Percentiles rank a stretch among this genome's conserved stretches.
Conservation (phyloP, 2,329 filamentous ascomycete genomes). For the Diaporthe amygdali region DNA sequence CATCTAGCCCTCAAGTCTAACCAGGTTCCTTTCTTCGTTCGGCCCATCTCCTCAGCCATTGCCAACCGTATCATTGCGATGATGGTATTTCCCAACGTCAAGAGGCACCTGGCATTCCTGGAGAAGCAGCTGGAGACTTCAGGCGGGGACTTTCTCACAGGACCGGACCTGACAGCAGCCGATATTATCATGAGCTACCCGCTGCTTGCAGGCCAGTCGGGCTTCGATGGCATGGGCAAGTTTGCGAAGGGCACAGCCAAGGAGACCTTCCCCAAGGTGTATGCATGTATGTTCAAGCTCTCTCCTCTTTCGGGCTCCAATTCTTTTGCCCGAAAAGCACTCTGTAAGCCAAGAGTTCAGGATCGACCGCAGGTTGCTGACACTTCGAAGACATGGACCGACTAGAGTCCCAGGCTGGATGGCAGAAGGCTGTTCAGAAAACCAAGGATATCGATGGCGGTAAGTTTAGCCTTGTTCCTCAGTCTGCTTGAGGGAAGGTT, state of each 20-base stretch:
- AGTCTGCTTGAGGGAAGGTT: slow-evolving; percentile 1
- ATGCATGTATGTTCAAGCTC: slow-evolving; percentile 45
- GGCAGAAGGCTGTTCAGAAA: slow-evolving; percentile 52
- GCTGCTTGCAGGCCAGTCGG: slow-evolving; percentile 48
- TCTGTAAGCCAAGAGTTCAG: not conserved
- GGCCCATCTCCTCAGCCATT: slow-evolving; percentile 54
- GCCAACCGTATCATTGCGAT: slow-evolving; percentile 47
- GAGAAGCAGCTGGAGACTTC: slow-evolving; percentile 54
- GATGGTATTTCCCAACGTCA: slow-evolving; percentile 54
- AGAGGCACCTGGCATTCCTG: slow-evolving; percentile 53
- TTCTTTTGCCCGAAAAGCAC: not conserved
- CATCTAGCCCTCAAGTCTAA: slow-evolving; percentile 48
- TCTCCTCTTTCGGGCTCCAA: not conserved
- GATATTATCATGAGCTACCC: slow-evolving; percentile 61
- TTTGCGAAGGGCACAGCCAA: slow-evolving; percentile 38
- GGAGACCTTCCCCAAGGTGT: slow-evolving; percentile 46
- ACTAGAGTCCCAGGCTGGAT: slow-evolving; percentile 53
- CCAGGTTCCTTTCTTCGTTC: slow-evolving; percentile 56
- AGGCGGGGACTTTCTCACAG: slow-evolving; percentile 53
- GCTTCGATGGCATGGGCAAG: slow-evolving; percentile 44
- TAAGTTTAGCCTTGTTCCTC: slow-evolving; percentile 37
- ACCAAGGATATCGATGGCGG: slow-evolving; percentile 54
- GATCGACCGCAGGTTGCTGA: not conserved
- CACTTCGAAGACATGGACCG: slow-evolving; percentile 31
- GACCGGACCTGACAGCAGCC: slow-evolving; percentile 53